Evolutionary conservation across 2,329 filamentous ascomycete species (phyloP).

Genomic region (Ophiocordyceps robertsii): DNA sequence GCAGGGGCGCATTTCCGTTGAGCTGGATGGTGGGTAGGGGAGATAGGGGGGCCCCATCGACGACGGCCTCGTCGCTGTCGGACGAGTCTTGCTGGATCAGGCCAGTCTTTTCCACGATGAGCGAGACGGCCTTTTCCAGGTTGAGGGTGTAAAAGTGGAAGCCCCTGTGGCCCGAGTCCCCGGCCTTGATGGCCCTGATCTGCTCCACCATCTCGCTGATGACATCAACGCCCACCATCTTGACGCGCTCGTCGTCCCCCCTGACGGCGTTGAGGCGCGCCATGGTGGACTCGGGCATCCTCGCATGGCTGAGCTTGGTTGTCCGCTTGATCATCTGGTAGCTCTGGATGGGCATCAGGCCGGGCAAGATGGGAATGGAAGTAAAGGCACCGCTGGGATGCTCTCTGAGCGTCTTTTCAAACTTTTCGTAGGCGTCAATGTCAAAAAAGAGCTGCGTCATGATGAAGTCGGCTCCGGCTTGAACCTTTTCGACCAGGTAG

Average conservation of each 20-base stretch:
- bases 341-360: slow-evolving; percentile 94
- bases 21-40: slow-evolving; percentile 22
- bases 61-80: slow-evolving; percentile 37
- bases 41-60: slow-evolving; percentile 25
- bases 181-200: slow-evolving; percentile 51
- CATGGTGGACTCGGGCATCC: slow-evolving; percentile 59
- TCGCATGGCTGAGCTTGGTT: slow-evolving; percentile 86
- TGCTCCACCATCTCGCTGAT: slow-evolving; percentile 71
- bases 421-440: slow-evolving; percentile 64
- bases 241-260: slow-evolving; percentile 70
- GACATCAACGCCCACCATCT: slow-evolving; percentile 68
- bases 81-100: slow-evolving; percentile 54
- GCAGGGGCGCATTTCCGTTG: slow-evolving; percentile 30
- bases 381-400: slow-evolving; percentile 80
- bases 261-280: slow-evolving; percentile 58
- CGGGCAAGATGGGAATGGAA: slow-evolving; percentile 79
- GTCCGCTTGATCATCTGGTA: slow-evolving; percentile 92
- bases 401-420: slow-evolving; percentile 62
- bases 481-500: slow-evolving; percentile 78
- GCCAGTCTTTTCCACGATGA: slow-evolving; percentile 75
- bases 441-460: slow-evolving; percentile 99
- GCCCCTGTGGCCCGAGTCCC: slow-evolving; percentile 50
- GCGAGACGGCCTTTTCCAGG: slow-evolving; percentile 87
- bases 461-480: slow-evolving; percentile 90
- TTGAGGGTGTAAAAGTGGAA: slow-evolving; percentile 98